Evolutionary conservation across 2,329 filamentous ascomycete species (phyloP).

Genomic region (Botrytis elliptica): DNA sequence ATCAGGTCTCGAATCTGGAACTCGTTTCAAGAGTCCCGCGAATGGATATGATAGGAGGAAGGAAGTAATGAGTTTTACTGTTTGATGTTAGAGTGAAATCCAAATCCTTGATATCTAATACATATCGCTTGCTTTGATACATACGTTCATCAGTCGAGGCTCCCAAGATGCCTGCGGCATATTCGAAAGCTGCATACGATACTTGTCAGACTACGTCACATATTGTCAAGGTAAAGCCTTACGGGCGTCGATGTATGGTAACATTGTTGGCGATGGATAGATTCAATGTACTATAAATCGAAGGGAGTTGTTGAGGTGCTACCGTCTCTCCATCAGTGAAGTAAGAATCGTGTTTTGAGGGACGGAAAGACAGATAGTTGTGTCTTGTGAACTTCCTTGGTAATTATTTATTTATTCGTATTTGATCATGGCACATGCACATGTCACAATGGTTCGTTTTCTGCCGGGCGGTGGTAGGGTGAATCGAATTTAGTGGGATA

Average conservation of each 20-base stretch:
- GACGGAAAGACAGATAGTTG: not conserved
- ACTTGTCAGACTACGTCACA: slow-evolving; percentile 31
- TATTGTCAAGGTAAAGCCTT: slow-evolving; percentile 27
- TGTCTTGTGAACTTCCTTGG: not conserved
- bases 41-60: slow-evolving; percentile 93
- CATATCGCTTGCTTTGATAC: slow-evolving; percentile 26
- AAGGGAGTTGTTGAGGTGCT: slow-evolving; percentile 8
- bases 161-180: slow-evolving; percentile 55
- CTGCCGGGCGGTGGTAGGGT: slow-evolving; percentile 15
- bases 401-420: slow-evolving; percentile 1
- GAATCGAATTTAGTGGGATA: not conserved
- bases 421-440: slow-evolving; percentile 12
- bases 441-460: not conserved
- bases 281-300: not conserved
- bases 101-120: not conserved
- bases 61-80: slow-evolving; percentile 89
- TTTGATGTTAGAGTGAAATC: slow-evolving; percentile 22
- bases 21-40: slow-evolving; percentile 80
- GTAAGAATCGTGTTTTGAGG: not conserved
- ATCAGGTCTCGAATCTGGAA: slow-evolving; percentile 80
- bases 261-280: slow-evolving; percentile 45
- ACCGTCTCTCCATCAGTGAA: slow-evolving; percentile 32
- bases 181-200: slow-evolving; percentile 55
- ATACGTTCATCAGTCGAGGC: slow-evolving; percentile 64
- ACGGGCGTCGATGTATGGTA: slow-evolving; percentile 64